A percentile compares a stretch with the other conserved stretches of the same genome.
Conservation (phyloP, 192 early-diverging fungal genomes). For the Dimargaris cristalligena region DNA sequence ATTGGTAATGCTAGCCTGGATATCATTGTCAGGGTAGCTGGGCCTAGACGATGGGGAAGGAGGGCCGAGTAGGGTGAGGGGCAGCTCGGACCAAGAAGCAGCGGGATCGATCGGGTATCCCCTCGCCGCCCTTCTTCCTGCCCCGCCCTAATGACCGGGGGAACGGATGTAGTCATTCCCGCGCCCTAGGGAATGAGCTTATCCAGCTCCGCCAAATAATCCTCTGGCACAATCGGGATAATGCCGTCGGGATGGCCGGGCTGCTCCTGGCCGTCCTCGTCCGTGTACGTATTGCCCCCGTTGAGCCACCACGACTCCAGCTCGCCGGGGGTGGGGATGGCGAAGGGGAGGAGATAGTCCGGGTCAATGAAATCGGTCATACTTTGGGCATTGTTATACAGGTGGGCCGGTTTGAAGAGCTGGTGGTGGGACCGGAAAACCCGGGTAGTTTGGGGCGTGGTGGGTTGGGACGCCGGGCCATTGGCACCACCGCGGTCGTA, state of each 20-base stretch:
- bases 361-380: constrained; percentile 37
- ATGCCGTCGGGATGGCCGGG: constrained; percentile 9
- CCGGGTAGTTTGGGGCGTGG: constrained; percentile 9
- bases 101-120: too few species aligned
- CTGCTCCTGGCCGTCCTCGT: background rate
- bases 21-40: too few species aligned
- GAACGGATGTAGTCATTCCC: too few species aligned
- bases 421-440: constrained; percentile 14
- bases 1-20: too few species aligned
- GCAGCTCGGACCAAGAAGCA: too few species aligned
- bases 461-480: constrained; percentile 8
- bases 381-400: constrained; percentile 25
- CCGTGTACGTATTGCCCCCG: background rate
- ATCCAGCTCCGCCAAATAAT: constrained; percentile 8
- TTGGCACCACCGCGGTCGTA: constrained; percentile 4
- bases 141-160: too few species aligned
- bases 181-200: background rate
- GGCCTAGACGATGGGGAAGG: too few species aligned
- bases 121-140: too few species aligned
- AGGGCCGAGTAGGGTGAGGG: too few species aligned
- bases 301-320: constrained; percentile 26
- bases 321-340: constrained; percentile 37
- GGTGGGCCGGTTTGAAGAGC: constrained; percentile 29
- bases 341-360: constrained; percentile 35
- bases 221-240: constrained; percentile 10